Conservation (phyloP, 208 protist genomes). For the Trypanosoma congolense region DNA sequence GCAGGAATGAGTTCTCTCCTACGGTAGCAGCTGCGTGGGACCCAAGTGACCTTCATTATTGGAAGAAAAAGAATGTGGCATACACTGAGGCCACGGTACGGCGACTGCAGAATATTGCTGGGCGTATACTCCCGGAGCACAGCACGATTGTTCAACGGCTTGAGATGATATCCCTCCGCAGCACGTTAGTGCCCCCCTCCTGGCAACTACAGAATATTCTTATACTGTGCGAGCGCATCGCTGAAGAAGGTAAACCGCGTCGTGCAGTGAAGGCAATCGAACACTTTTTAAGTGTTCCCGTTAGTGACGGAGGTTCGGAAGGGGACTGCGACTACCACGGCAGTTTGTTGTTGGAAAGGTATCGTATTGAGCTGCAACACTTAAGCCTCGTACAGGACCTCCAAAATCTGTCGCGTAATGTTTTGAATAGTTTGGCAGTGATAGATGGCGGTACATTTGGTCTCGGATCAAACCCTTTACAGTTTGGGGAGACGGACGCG, state of each 20-base stretch:
- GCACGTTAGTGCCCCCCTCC: constrained; percentile 54
- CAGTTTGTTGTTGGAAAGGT: constrained; percentile 56
- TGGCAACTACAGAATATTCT: constrained; percentile 80
- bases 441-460: not conserved
- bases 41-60: constrained; percentile 17
- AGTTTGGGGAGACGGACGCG: not conserved
- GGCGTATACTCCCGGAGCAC: constrained; percentile 43
- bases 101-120: constrained; percentile 70
- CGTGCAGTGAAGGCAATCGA: constrained; percentile 46
- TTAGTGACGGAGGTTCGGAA: constrained; percentile 13
- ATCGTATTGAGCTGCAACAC: constrained; percentile 58
- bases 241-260: constrained; percentile 60
- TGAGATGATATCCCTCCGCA: constrained; percentile 63
- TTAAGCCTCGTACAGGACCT: constrained; percentile 31
- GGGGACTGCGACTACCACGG: constrained; percentile 35
- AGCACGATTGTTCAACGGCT: constrained; percentile 67
- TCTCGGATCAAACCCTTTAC: not conserved
- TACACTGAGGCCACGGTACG: constrained; percentile 52
- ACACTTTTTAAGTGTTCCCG: constrained; percentile 39
- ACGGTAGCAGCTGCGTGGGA: not conserved
- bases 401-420: constrained; percentile 34
- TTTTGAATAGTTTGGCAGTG: constrained; percentile 23
- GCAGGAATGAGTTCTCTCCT: not conserved
- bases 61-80: constrained; percentile 15
- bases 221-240: constrained; percentile 62